Percentiles rank a stretch among this genome's conserved stretches.
Evolutionary conservation across 139 green algal species (phyloP).

Genomic region (Coelastrella sp.): DNA sequence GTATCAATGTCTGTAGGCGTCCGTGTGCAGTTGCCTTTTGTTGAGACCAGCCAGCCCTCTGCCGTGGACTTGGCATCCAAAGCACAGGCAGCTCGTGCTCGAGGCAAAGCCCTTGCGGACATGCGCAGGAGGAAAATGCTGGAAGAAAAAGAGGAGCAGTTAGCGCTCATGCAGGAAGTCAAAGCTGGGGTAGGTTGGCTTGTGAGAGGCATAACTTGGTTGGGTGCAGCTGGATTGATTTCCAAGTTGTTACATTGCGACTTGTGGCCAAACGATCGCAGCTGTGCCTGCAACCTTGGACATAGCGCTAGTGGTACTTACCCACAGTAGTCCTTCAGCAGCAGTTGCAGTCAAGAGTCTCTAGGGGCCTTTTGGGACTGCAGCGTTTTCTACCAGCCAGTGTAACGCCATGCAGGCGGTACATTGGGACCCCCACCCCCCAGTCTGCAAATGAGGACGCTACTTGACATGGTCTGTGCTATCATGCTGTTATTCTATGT

Average conservation of each 20-base stretch:
- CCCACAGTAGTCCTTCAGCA: too few species aligned
- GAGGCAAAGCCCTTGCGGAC: conserved; percentile 28
- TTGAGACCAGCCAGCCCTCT: background rate
- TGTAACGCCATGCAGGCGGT: too few species aligned
- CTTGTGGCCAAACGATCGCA: background rate
- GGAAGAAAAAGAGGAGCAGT: conserved; percentile 36
- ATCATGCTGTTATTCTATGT: too few species aligned
- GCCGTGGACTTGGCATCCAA: background rate
- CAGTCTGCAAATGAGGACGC: too few species aligned
- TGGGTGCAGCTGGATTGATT: background rate
- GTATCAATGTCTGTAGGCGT: background rate
- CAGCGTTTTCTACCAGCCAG: too few species aligned
- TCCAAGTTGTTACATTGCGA: background rate
- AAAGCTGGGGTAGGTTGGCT: conserved; percentile 12
- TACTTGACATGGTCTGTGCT: too few species aligned
- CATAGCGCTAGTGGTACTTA: too few species aligned
- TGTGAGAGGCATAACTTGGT: background rate
- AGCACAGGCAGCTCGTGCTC: background rate
- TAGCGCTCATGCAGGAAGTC: background rate
- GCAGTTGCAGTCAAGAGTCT: too few species aligned
- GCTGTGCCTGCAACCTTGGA: too few species aligned
- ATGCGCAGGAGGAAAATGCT: background rate
- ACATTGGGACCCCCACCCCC: too few species aligned
- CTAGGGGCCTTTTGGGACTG: too few species aligned
- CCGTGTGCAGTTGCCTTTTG: conserved; percentile 28